Evolutionary conservation across 139 green algal genomes (phyloP), one percentile per base, ranked within the genome.

Genomic region (Pseudopediastrum boryanum): DNA sequence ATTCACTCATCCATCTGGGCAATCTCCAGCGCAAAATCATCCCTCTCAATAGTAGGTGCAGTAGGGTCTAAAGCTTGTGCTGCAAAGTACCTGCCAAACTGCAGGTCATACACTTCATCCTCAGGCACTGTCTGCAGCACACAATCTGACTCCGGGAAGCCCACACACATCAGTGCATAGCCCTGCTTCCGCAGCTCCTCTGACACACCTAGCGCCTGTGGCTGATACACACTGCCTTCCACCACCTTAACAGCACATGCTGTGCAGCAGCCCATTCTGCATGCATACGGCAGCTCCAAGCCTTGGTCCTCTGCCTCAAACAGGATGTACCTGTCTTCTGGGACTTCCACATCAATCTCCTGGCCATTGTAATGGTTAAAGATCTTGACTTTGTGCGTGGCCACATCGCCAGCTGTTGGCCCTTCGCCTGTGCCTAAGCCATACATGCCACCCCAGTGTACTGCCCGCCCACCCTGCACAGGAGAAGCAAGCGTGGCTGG

Each of bases 181-280:
- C 96, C 96, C 77, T 90, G 68, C 31, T 89, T 78, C 64, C 87
- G 89, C 1, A 94, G 84, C 79, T 94, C 88, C 52, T 84, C 27
- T 29, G 75, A 89, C 62, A 95, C 93, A n/a, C 91, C 91, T 13
- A 95, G 78, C 7, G 91, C 90, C 77, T 92, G 79, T 41, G 87
- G 85, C 72, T 97, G 93, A 58, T 84, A 79, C 65, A 97, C 74
- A 41, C 87, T 77, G 7, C 92, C 95, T 42, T 86, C 73, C 74
- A 86, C 89, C 27, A 98, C 90, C 64, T 88, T 85, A 6, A 99
- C 96, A 4, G 96, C 95, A 70, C 96, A 99, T 2, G 95, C 90
- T 12, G 96, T 99, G 84, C 96, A 99, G 91, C 96, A 98, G 48
- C 96, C 96, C 92, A 99, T 96, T 54, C 96, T 86, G 86, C 96